Evolutionary conservation across 2,329 filamentous ascomycete genomes (phyloP).

Genomic region (Ophiostoma pallidulum): DNA sequence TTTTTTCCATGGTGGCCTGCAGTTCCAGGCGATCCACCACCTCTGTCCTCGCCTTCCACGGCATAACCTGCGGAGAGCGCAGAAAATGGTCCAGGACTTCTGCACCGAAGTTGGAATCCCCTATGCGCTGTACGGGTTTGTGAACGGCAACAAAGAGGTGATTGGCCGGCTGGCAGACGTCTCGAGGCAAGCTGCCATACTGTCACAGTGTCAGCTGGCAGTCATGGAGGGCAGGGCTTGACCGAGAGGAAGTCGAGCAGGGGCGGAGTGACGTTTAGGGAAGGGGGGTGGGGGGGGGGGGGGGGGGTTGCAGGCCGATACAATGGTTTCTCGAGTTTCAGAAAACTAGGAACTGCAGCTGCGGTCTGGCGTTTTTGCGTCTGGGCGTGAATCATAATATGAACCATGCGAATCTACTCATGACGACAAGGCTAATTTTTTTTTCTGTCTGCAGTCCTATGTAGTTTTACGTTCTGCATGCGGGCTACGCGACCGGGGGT

Average conservation of each 20-base stretch:
- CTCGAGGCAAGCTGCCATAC: slow-evolving; percentile 65
- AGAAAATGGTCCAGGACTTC: slow-evolving; percentile 70
- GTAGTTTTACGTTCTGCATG: too few species aligned
- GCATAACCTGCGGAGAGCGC: slow-evolving; percentile 69
- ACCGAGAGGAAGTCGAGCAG: too few species aligned
- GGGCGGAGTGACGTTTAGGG: too few species aligned
- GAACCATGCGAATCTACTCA: too few species aligned
- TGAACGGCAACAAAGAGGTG: slow-evolving; percentile 73
- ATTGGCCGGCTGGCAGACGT: slow-evolving; percentile 69
- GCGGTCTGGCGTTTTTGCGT: too few species aligned
- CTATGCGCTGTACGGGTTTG: slow-evolving; percentile 78
- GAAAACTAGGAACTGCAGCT: too few species aligned
- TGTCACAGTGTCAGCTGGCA: slow-evolving; percentile 62
- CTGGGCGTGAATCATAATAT: too few species aligned
- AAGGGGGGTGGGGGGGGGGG: neutral
- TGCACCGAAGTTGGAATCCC: slow-evolving; percentile 74
- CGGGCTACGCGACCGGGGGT: too few species aligned
- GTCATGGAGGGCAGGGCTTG: slow-evolving; percentile 22
- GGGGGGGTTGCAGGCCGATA: neutral
- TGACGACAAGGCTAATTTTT: too few species aligned
- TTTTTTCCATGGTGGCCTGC: slow-evolving; percentile 79
- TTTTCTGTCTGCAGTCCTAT: too few species aligned
- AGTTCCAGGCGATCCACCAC: slow-evolving; percentile 86
- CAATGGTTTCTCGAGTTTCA: too few species aligned
- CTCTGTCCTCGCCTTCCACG: slow-evolving; percentile 74